Percentiles rank a stretch among this genome's conserved stretches.
These are phyloP conservation scores for Lentinula raphanica DNA, from an alignment of 768 basidiomycete genomes.

Conservation along the genomic window DNA sequence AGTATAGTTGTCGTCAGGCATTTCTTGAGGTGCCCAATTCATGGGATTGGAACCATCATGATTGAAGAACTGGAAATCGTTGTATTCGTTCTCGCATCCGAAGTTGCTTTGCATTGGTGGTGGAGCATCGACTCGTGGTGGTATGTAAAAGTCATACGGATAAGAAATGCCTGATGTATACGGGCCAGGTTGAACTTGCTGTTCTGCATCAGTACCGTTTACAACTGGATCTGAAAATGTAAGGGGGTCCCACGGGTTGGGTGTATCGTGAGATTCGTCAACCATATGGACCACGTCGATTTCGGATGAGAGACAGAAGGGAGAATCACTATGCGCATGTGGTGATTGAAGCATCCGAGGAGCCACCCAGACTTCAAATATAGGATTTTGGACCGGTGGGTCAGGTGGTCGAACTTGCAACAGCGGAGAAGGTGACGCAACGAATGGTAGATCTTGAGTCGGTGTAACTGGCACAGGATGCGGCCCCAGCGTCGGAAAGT, in stretches of 20 bases:
- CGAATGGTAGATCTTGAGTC: not conserved
- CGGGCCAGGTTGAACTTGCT: not conserved
- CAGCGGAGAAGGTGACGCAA: not conserved
- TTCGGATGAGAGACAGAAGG: not conserved
- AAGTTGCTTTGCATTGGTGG: not conserved
- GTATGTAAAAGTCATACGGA: constrained; percentile 1
- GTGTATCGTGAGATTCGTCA: not conserved
- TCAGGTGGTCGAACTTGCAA: not conserved
- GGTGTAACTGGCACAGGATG: not conserved
- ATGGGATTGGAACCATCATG: not conserved
- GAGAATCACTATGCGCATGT: not conserved
- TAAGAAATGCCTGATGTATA: not conserved
- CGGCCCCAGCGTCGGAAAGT: constrained; percentile 14
- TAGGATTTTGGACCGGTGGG: not conserved
- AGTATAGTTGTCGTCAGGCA: not conserved
- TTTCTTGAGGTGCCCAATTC: not conserved
- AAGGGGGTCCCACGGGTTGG: not conserved
- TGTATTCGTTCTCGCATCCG: not conserved
- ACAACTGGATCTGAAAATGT: not conserved
- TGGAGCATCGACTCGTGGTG: constrained; percentile 1
- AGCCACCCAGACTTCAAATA: not conserved
- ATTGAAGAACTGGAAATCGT: not conserved
- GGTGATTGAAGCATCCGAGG: not conserved
- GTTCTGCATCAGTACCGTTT: not conserved
- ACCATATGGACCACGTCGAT: not conserved